Base-by-base conservation (phyloP, 495 filamentous ascomycete genomes). In the Tetracladium setigerum region DNA sequence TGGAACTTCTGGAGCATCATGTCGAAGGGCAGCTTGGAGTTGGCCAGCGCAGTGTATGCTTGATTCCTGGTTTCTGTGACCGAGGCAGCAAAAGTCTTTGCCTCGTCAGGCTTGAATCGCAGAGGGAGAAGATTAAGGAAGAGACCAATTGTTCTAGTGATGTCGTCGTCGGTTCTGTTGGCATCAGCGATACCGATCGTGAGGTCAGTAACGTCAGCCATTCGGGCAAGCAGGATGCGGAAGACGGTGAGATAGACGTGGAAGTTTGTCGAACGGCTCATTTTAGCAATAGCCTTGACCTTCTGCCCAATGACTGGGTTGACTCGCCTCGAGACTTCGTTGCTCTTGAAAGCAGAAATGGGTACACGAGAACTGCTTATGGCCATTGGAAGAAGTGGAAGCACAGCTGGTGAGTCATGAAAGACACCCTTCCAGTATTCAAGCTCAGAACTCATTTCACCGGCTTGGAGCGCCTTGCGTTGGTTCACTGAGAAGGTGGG, bases 101-200 rank as follows among this genome's bases (percentile, higher is more conserved):
- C 13, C 3, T 24, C 5, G 14, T 55, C 11, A 4, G 36, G 13
- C 0, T 31, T 22, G 34, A 60, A 50, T 5, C 52, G 41, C 6
- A 62, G 38, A 1, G 60, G 57, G 3, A 62, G 42, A 0, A 58
- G 36, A 24, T 62, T 62, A 11, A 60, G 24, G 37, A 51, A 60
- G 14, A 53, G 43, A 1, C 60, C 60, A 5, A 62, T 35, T 37
- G 31, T 56, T 16, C 45, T 38, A 4, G 15, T 32, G 34, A 30
- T 31, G 7, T 31, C 46, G 12, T 18, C 12, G 33, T 56, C 55
- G 18, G 34, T 42, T 12, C 44, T 38, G 30, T 68, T 68, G 5
- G 59, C 65, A 49, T 71, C 67, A 0, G 61, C 65, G 12, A 77
- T 61, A 3, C 72, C 71, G 24, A 76, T 71, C 30, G 52, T 65